Conservation (phyloP, 495 filamentous ascomycete species). For the Amorphotheca resinae region DNA sequence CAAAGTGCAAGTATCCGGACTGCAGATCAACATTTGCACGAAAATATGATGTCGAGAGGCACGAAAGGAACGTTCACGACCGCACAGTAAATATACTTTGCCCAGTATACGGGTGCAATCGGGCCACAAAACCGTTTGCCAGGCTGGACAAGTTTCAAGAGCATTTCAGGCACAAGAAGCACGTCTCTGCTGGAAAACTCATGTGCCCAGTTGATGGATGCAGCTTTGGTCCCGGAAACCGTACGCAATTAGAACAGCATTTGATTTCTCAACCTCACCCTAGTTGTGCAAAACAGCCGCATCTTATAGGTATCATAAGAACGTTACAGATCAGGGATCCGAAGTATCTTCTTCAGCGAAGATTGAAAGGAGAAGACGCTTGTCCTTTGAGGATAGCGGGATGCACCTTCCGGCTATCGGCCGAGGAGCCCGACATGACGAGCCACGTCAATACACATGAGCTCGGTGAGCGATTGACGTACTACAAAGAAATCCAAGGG, state of each 20-base stretch:
- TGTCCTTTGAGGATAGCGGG: neutral
- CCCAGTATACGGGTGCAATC: constrained; percentile 7
- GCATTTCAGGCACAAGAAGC: constrained; percentile 7
- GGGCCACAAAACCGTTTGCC: constrained; percentile 1
- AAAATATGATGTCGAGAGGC: constrained; percentile 6
- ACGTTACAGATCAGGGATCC: neutral
- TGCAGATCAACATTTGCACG: constrained; percentile 7
- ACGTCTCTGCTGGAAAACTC: neutral
- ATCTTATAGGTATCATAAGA: neutral
- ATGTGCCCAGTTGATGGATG: constrained; percentile 1
- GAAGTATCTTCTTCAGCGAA: neutral
- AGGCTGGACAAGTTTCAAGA: constrained; percentile 9
- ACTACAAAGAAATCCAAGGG: too few species aligned
- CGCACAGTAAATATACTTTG: neutral
- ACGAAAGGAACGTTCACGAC: constrained; percentile 1
- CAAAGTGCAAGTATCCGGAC: neutral
- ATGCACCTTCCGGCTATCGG: neutral
- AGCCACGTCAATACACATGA: neutral
- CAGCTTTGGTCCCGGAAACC: neutral
- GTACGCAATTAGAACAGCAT: neutral
- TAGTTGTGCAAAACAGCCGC: neutral
- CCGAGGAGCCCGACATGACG: neutral
- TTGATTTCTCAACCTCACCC: neutral
- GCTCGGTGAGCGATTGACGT: neutral
- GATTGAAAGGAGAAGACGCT: neutral